Evolutionary conservation across 176 grass and related monocot species (phyloP).

Genomic region (Zea luxurians): DNA sequence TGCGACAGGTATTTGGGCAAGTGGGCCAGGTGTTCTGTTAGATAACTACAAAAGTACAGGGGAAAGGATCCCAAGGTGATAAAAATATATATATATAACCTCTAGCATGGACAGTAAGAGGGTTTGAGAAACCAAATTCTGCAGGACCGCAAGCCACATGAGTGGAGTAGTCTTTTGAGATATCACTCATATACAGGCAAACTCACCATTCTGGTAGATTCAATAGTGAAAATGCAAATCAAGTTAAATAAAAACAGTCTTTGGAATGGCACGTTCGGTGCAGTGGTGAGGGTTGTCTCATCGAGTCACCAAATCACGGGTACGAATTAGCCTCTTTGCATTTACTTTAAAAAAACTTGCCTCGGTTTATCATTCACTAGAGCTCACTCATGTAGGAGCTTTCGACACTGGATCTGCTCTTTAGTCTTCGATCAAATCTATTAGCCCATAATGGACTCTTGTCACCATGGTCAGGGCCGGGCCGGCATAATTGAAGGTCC

Average conservation of each 20-base stretch:
- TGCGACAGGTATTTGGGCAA: conserved; percentile 24
- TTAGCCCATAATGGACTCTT: conserved; percentile 33
- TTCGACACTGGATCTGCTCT: too few relatives aligned
- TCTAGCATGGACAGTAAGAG: conserved; percentile 5
- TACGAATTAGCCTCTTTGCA: too few relatives aligned
- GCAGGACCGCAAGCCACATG: neutral
- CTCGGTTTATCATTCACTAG: too few relatives aligned
- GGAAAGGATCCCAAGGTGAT: conserved; percentile 6
- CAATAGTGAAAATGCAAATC: conserved; percentile 27
- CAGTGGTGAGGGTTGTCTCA: too few relatives aligned
- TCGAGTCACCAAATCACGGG: too few relatives aligned
- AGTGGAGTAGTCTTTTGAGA: conserved; percentile 17
- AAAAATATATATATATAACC: neutral
- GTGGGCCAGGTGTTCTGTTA: conserved; percentile 24
- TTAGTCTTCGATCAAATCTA: conserved; percentile 17
- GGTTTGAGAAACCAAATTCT: neutral
- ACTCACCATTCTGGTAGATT: conserved; percentile 20
- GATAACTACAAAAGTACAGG: conserved; percentile 16
- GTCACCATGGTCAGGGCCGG: conserved; percentile 14
- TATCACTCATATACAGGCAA: conserved; percentile 37
- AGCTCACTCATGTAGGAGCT: too few relatives aligned
- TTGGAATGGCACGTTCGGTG: too few relatives aligned
- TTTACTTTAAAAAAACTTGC: too few relatives aligned
- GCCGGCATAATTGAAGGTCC: too few relatives aligned
- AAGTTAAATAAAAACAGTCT: conserved; percentile 24